Evolutionary conservation across 1,284 basidiomycete species (phyloP).

Genomic region (Cronartium quercuum): DNA sequence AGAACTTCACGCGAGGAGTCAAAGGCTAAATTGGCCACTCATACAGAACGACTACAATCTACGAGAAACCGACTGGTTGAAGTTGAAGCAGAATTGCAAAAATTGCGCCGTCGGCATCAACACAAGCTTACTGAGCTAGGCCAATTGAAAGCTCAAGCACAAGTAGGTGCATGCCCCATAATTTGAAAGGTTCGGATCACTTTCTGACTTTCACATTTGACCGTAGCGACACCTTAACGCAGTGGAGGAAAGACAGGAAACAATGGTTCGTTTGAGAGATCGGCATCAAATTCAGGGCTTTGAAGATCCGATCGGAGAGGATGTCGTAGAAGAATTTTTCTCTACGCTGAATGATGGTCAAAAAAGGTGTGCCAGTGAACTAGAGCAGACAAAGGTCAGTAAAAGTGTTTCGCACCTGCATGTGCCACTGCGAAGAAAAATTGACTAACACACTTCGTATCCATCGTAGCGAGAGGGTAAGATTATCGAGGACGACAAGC

Average conservation of each 20-base stretch:
- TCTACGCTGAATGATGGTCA: conserved; percentile 59
- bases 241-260: conserved; percentile 64
- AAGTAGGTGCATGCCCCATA: conserved; percentile 45
- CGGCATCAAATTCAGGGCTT: conserved; percentile 69
- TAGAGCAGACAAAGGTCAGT: conserved; percentile 60
- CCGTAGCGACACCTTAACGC: conserved; percentile 66
- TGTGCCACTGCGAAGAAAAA: not conserved
- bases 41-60: conserved; percentile 16
- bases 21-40: conserved; percentile 10
- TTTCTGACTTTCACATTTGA: not conserved
- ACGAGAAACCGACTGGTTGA: conserved; percentile 43
- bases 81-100: conserved; percentile 47
- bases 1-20: conserved; percentile 15
- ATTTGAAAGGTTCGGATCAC: not conserved
- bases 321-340: conserved; percentile 65
- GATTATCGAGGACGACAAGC: conserved; percentile 42
- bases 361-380: conserved; percentile 56
- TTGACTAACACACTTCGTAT: not conserved
- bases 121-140: conserved; percentile 44
- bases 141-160: conserved; percentile 47
- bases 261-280: conserved; percentile 65
- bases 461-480: conserved; percentile 24
- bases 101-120: conserved; percentile 37
- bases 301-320: conserved; percentile 61
- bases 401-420: conserved; percentile 16